Percentiles rank a stretch among this genome's conserved stretches.
These are phyloP conservation scores for Heritiera littoralis DNA, from an alignment of 345 rosid species.

Conservation along the genomic window DNA sequence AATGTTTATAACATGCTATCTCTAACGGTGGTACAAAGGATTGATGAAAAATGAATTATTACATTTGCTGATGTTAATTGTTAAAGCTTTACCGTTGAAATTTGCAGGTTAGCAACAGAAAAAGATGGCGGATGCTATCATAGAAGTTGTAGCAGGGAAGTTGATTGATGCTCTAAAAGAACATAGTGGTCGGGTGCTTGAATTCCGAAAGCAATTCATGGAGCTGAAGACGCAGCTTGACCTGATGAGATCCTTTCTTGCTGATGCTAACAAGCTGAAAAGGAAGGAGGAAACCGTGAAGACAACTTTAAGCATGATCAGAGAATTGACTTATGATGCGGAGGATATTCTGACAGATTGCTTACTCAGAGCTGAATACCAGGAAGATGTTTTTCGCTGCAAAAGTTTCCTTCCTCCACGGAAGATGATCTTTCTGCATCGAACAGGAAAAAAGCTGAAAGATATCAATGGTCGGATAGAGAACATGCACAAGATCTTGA, in stretches of 20 bases:
- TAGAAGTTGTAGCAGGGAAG: slow-evolving; percentile 19
- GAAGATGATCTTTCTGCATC: slow-evolving; percentile 11
- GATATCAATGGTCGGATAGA: slow-evolving; percentile 28
- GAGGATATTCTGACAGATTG: slow-evolving; percentile 36
- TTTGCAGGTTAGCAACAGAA: background rate
- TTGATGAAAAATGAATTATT: no score
- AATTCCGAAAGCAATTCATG: slow-evolving; percentile 23
- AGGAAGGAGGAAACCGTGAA: slow-evolving; percentile 10
- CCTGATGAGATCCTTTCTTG: slow-evolving; percentile 23
- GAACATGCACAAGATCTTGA: slow-evolving; percentile 1
- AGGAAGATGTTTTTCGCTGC: slow-evolving; percentile 10
- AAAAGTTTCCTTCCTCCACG: slow-evolving; percentile 1
- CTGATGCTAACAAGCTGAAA: slow-evolving; percentile 16
- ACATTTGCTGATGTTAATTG: background rate
- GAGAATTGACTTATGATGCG: slow-evolving; percentile 29
- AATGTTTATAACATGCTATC: background rate
- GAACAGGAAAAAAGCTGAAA: slow-evolving; percentile 21
- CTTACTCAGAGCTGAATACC: slow-evolving; percentile 22
- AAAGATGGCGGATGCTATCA: slow-evolving; percentile 18
- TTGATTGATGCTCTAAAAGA: slow-evolving; percentile 18
- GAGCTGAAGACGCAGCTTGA: slow-evolving; percentile 25
- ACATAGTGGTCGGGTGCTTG: slow-evolving; percentile 5
- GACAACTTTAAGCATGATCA: slow-evolving; percentile 16
- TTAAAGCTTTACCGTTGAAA: background rate
- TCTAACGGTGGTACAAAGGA: no score